Evolutionary conservation across 805 yeast species (phyloP), one percentile per base, ranked within the genome.

Genomic region (Candida boidinii): DNA sequence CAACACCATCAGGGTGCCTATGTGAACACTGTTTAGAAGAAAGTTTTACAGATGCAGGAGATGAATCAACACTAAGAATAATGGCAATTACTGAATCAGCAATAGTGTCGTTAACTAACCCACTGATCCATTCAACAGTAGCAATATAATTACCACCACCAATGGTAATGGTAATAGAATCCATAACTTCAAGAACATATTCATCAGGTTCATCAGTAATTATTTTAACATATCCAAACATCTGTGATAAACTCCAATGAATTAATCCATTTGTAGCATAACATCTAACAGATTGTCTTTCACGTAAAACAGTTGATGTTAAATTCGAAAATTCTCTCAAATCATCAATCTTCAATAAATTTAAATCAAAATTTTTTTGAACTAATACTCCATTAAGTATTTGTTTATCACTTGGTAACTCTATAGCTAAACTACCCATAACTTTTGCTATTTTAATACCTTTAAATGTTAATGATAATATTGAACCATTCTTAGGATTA

Each of bases 51-150:
- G 96, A 85, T 2, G 96, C 94, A 9, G 96, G 96, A 0, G 95
- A 78, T 0, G 95, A 79, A 53, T 92, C 98, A 26, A 90, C 92
- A 28, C 95, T 84, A 57, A 90, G 70, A 21, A 92, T 56, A 24
- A 92, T 86, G 0, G 96, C 96, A 37, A 92, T 73, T 1, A 87
- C 82, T 12, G 95, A 79, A 50, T 92, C 99, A 0, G 98, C 98
- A 41, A 92, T 73, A 0, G 96, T 80, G 49, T 92, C 98, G 39
- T 83, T 88, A 61, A 87, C 74, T 36, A 84, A 64, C 37, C 87
- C 88, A 44, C 94, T 90, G 13, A 76, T 73, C 98, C 98, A 92
- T 54, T 85, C 94, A 11, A 90, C 77, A 0, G 80, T 69, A 5
- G 83, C 77, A 8, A 68, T 44, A 13, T 48, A 48, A 32, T 66